These are phyloP conservation scores for Blastobotrys buckinghamii DNA, from an alignment of 1,139 yeast species.

Conservation along the genomic window DNA sequence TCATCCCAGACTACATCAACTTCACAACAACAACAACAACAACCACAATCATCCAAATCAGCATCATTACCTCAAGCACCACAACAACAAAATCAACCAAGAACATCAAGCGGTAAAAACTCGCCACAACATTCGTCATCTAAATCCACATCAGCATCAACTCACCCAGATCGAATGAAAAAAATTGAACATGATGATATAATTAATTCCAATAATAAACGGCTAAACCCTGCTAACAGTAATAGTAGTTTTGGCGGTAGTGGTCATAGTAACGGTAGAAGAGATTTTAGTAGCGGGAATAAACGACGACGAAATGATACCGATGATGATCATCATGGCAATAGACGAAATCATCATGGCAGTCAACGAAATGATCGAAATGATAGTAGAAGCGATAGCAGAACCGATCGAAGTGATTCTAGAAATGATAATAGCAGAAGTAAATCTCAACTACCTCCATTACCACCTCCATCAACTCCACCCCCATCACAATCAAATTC, in stretches of 20 bases:
- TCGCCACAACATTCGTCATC: not conserved
- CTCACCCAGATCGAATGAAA: constrained; percentile 7
- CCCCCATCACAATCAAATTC: not conserved
- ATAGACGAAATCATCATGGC: not conserved
- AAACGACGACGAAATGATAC: no score
- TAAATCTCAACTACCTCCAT: not conserved
- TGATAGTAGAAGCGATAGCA: not conserved
- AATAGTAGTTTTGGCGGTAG: no score
- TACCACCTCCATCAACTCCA: constrained; percentile 3
- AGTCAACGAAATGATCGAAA: not conserved
- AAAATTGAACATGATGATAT: not conserved
- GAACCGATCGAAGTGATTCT: not conserved
- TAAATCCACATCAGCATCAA: no score
- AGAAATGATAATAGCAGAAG: not conserved
- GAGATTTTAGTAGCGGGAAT: not conserved
- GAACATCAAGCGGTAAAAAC: not conserved
- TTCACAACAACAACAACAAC: not conserved
- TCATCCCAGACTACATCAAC: no score
- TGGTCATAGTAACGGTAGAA: no score
- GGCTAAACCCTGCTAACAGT: no score
- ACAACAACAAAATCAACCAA: not conserved
- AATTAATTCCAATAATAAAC: no score
- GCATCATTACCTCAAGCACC: no score
- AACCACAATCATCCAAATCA: no score
- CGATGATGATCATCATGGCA: not conserved